Base-by-base conservation (phyloP, 1,284 basidiomycete genomes). In the Trichosporon ovoides region DNA sequence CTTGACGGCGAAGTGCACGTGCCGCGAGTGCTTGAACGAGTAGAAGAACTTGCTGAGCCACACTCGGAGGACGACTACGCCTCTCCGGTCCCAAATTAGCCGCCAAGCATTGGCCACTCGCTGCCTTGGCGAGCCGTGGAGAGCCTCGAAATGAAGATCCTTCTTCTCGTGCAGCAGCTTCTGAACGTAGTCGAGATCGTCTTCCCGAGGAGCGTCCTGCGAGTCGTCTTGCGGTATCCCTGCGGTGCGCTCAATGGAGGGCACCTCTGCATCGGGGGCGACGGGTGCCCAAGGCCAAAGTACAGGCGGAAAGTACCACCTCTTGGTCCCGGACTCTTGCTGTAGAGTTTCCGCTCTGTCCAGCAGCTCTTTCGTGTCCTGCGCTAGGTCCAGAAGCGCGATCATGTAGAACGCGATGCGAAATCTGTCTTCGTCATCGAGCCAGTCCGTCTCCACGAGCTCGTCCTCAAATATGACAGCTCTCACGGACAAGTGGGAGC, bases 1-100 rank as follows among this genome's bases (percentile, higher is more conserved):
- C 62, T 81, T 81, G 62, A 79, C 31, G 1, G 72, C 74, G 53
- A 78, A 80, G 22, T 71, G 70, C 14, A 77, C 66, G 63, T 81
- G 78, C 19, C 73, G 74, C 7, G 77, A 79, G 52, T 75, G 74
- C 51, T 73, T 74, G n/a, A 76, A 34, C 3, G 43, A 34, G 28
- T 71, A 69, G 7, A 75, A 48, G 3, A 60, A 55, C 16, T 66
- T 61, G n/a, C 75, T 76, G 1, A 75, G 19, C 20, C 55, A 54
- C 13, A 77, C 65, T 10, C 75, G 68, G 3, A 49, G 57, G 31
- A 54, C 54, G 6, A 75, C 60, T 6, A 72, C 64, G 1, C 55
- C 53, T 16, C 51, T 60, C 19, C 68, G 56, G 56, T 74, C 68
- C 74, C 72, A 76, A 9, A 70, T 36, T 11, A 49, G 50, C n/a